Evolutionary conservation across 1,139 yeast genomes (phyloP), one percentile per base, ranked within the genome.

Genomic region (Diutina rugosa): DNA sequence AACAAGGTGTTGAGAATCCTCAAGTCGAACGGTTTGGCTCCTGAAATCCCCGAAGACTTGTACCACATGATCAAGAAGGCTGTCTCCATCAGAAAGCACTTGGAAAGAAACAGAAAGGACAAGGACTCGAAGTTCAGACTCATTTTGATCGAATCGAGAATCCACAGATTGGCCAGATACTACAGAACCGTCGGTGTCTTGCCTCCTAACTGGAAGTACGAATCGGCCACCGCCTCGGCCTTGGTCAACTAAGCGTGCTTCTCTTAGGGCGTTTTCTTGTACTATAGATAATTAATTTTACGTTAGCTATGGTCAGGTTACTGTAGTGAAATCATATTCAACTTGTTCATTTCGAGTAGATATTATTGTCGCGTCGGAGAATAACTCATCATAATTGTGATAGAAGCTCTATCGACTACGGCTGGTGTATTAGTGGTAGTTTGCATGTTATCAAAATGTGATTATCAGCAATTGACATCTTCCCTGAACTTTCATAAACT

Each of bases 191-290:
- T 90, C 71, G 83, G 96, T 74, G 98, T 93, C 73, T 87, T 93
- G 75, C 98, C 99, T 72, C 98, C 99, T 77, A 90, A 88, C 93
- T 93, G 98, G 98, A 93, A 93, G 85, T 93, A 87, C 95, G 99
- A 93, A 84, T 91, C 99, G 69, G 96, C 99, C 76, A 95, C 99
- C 74, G 99, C 99, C 75, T 93, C 99, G 73, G 95, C 99, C 79
- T 86, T 95, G 81, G 99, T 95, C 75, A 91, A 91, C 87, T 91
- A 90, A 77, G 26, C 51, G 53, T 32, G 32, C 28, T 49, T n/a
- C 32, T 16, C 26, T 3, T 21, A 21, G 26, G 8, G 45, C 14
- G n/a, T 49, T 49, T n/a, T 29, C 32, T 48, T 48, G 51, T 48
- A 48, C 38, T 48, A 48, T 48, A 48, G 51, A 28, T 48, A 48